These are phyloP conservation scores for Populus ilicifolia DNA, from an alignment of 345 rosid species.

Conservation along the genomic window DNA sequence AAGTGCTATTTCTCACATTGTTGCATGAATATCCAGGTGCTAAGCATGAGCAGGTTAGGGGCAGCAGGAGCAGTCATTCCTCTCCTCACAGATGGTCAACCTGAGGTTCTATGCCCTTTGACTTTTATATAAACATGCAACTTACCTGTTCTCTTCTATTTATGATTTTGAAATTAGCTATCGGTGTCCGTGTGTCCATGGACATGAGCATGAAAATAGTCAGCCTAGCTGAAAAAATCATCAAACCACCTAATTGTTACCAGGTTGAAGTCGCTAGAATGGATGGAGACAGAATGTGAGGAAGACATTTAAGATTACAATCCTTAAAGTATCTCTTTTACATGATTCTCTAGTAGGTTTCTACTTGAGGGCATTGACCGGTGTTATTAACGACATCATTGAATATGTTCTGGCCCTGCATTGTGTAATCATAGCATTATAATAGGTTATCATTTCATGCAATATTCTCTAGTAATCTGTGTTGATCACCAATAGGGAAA, in stretches of 20 bases:
- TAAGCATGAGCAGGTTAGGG: constrained; percentile 56
- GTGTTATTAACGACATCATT: not conserved
- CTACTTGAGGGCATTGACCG: not conserved
- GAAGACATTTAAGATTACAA: not conserved
- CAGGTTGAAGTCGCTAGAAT: not conserved
- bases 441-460: not conserved
- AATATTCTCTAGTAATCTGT: no score
- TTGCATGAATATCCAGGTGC: constrained; percentile 33
- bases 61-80: constrained; percentile 50
- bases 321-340: not conserved
- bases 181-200: not conserved
- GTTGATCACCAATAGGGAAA: no score
- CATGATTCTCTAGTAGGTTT: not conserved
- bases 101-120: constrained; percentile 27
- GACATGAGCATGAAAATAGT: not conserved
- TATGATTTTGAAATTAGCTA: not conserved
- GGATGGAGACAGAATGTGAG: not conserved
- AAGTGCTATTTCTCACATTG: not conserved
- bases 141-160: not conserved
- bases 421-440: not conserved
- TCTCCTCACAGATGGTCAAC: constrained; percentile 36
- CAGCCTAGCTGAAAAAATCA: not conserved
- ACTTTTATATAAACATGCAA: not conserved
- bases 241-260: not conserved
- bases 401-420: not conserved